Conservation (phyloP, 306 rosid genomes). For the Castanea mollissima region DNA sequence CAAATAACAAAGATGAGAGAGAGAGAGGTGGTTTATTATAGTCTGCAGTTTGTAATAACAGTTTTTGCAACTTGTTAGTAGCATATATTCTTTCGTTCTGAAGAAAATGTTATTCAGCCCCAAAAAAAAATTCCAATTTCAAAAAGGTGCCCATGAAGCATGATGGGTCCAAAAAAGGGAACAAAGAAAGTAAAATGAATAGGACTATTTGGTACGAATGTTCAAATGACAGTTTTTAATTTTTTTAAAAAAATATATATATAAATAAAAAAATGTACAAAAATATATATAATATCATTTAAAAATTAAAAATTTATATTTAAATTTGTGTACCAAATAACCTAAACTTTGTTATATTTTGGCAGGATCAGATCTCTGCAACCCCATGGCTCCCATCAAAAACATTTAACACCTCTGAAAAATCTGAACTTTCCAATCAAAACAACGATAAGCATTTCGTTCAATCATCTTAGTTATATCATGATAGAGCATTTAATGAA, state of each 20-base stretch:
- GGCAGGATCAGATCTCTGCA: slow-evolving; percentile 1
- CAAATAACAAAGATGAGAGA: neutral
- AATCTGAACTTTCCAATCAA: neutral
- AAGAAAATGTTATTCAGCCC: too few relatives aligned
- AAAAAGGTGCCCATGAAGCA: neutral
- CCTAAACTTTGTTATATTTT: neutral
- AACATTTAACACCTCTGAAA: neutral
- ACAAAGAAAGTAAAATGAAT: neutral
- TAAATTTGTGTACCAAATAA: too few relatives aligned
- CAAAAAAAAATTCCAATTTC: too few relatives aligned
- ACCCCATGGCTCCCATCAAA: neutral
- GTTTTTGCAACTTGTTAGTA: too few relatives aligned
- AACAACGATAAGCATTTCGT: neutral
- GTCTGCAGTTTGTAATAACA: too few relatives aligned
- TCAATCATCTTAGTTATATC: neutral
- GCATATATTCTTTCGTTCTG: too few relatives aligned
- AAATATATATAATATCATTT: too few relatives aligned
- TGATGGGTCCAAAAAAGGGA: neutral
- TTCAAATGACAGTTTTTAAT: too few relatives aligned
- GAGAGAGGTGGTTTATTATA: neutral
- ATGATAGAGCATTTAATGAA: neutral
- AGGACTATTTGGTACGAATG: too few relatives aligned
- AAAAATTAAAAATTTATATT: too few relatives aligned
- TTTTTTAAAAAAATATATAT: too few relatives aligned
- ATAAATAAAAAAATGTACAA: too few relatives aligned